Evolutionary conservation across 371 early-diverging fungal species (phyloP), one percentile per base, ranked within the genome.

Genomic region (Umbelopsis sp.): DNA sequence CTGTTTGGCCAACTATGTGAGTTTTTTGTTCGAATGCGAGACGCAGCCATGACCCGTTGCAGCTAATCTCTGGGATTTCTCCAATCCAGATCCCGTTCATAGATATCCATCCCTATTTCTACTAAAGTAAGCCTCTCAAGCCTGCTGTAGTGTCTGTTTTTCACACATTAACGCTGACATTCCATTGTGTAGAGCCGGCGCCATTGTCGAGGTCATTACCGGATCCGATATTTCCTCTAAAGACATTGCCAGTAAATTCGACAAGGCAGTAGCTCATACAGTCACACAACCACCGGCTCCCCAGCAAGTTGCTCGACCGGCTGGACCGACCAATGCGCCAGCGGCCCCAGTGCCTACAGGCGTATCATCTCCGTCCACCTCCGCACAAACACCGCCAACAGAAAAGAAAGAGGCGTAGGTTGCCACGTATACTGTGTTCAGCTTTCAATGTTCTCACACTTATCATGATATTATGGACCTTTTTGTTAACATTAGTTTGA

Each of bases 1-100:
- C 35, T 76, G 22, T 76, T 76, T 65, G 53, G 63, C 14, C 76
- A 76, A 65, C 53, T 76, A 50, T 76, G 76, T 72, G 70, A 67
- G 72, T 48, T n/a, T 16, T n/a, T 63, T 1, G 48, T 4, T 1
- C 8, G 11, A 20, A 16, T n/a, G 7, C 16, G 48, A 14, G 45
- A 45, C 4, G 18, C 48, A 0, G 14, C 41, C 7, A 10, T 10
- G 41, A 41, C 7, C 22, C 41, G 10, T 41, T 41, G 7, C 41
- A 41, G 41, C 41, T 41, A 51, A 20, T 25, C 11, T 6, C 3
- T 22, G 0, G 11, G 1, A 25, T 57, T 8, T 11, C 29, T 22
- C n/a, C 12, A 4, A 18, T 22, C 29, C 11, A 57, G 57, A 57
- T 35, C 35, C 57, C 29, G 32, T 57, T 35, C 35, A 29, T 29